Base-by-base conservation (phyloP, 2,329 filamentous ascomycete genomes). In the Fusarium equiseti region DNA sequence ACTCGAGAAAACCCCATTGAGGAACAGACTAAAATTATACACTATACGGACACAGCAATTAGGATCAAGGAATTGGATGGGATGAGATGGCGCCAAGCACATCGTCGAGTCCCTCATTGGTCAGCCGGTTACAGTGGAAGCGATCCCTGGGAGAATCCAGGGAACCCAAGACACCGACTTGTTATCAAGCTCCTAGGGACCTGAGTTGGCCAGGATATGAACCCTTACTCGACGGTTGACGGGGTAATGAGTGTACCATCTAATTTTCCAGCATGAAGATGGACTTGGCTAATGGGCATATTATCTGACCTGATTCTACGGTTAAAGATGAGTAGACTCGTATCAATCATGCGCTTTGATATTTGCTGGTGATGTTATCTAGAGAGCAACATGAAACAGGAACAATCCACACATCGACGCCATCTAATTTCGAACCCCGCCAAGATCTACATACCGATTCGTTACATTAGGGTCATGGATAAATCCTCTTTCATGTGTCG, bases 51-150 rank as follows among this genome's bases (percentile, higher is more conserved):
- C 8, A 44, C 63, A 52, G 52, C 63, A 52, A 49, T 53, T 54
- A 56, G 60, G 69, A 72, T 72, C 66, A 72, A 45, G 69, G 66
- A 71, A 70, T 66, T 59, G 26, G 20, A 53, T 56, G 35, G 50
- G 63, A 58, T 57, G 42, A 27, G 60, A 56, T 50, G 40, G 49
- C n/a, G 56, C 69, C 69, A 72, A 70, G 69, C 24, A 46, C 52
- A 8, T 35, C 59, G 56, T 70, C 57, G n/a, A 54, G 44, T 43
- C 46, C 43, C 46, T 51, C 32, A 72, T 72, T 72, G 69, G 69
- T 29, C 45, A 32, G 48, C 56, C 64, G 64, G 64, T 31, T 59
- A 62, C 27, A 46, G 52, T 72, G 64, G 68, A 49, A 68, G 49
- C 50, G 43, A 71, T 68, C 59, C 60, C 54, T 44, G 50, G 24